Base-by-base conservation (phyloP, 805 yeast genomes). In the Wickerhamia fluorescens region DNA sequence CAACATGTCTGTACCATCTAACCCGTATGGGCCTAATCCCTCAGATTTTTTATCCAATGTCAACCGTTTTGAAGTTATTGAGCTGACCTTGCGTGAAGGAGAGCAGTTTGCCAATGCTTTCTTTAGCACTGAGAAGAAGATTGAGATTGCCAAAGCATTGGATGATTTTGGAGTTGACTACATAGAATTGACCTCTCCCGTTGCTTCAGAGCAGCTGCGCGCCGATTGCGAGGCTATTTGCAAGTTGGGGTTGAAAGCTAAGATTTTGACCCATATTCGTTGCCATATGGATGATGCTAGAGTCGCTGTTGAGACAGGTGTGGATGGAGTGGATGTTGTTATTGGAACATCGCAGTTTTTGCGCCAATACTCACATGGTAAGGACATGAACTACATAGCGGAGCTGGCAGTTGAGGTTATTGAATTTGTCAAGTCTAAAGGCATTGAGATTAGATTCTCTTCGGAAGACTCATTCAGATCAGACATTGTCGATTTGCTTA, bases 21-120 rank as follows among this genome's bases (percentile, higher is more conserved):
- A 72, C 47, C 78, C 78, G 25, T 72, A 72, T 42, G 77, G 76
- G 18, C 76, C 77, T 24, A 67, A 72, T 40, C 78, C 78, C 14
- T 58, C 72, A 36, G 78, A 72, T 53, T 71, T 54, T 38, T 55
- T 72, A 38, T 72, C 78, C 20, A 72, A 72, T 41, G 78, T 72
- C 16, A 54, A 58, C 37, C 61, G 61, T 44, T 72, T 72, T 47
- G 65, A 72, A 51, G 51, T 72, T 22, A 72, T 72, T 34, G 78
- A 72, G 44, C 66, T 75, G 16, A 72, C 78, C 14, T 58, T 72
- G 33, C 69, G 78, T 67, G 78, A 72, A 49, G 78, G 78, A 46
- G 78, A 72, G 50, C 78, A 72, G 49, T 72, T 72, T 41, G 78
- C 78, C 44, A 72, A 72, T 42, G 71, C 78, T n/a, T 72, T 72